These are phyloP conservation scores for Aspergillus sp. DNA, from an alignment of 2,329 filamentous ascomycete species.

Conservation along the genomic window DNA sequence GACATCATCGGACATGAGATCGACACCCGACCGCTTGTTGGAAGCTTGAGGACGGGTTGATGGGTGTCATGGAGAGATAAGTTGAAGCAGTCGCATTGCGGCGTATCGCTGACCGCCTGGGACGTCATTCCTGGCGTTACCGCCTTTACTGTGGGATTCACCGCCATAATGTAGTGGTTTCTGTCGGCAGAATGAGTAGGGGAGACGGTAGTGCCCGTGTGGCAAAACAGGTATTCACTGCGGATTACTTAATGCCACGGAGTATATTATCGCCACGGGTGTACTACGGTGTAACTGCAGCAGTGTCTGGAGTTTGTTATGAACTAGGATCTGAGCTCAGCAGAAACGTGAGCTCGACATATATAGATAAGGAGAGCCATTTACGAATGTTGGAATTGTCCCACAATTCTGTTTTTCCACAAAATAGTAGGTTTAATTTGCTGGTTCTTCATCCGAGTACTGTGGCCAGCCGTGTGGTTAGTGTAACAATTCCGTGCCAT, in stretches of 20 bases:
- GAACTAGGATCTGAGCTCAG: too few species aligned
- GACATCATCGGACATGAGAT: slow-evolving; percentile 42
- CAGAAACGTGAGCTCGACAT: background rate
- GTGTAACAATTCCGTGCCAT: too few species aligned
- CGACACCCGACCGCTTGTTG: background rate
- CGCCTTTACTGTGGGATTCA: background rate
- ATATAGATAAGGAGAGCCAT: background rate
- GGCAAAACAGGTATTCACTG: background rate
- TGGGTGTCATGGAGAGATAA: background rate
- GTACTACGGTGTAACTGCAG: background rate
- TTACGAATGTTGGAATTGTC: too few species aligned
- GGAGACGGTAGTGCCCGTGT: background rate
- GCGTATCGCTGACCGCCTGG: background rate
- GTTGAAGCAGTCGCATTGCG: background rate
- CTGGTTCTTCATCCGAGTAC: too few species aligned
- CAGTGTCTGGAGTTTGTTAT: too few species aligned
- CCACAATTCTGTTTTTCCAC: too few species aligned
- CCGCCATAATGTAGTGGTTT: background rate
- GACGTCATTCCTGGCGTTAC: background rate
- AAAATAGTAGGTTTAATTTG: too few species aligned
- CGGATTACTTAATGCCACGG: background rate
- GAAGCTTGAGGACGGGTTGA: background rate
- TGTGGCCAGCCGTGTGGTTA: too few species aligned
- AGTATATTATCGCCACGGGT: background rate
- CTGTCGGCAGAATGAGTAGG: background rate